Conservation (phyloP, 2,329 filamentous ascomycete genomes). For the Penicillium nordicum region DNA sequence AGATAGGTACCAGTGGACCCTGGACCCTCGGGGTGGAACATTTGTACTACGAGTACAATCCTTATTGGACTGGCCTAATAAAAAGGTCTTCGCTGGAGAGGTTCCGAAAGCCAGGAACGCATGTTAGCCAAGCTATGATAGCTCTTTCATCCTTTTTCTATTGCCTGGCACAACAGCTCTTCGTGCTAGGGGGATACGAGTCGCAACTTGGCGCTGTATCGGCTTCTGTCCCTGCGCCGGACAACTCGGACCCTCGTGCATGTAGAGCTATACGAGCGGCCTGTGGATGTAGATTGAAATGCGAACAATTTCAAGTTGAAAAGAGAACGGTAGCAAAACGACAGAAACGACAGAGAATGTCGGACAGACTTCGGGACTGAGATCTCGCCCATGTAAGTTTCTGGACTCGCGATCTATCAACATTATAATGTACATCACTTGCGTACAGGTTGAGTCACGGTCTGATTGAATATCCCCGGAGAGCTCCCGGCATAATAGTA, state of each 20-base stretch:
- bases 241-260: background rate
- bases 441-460: background rate
- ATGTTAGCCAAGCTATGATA: background rate
- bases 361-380: background rate
- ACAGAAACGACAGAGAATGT: background rate
- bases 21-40: background rate
- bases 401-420: background rate
- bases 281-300: background rate
- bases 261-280: background rate
- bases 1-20: background rate
- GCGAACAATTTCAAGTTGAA: background rate
- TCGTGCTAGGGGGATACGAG: background rate
- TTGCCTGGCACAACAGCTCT: background rate
- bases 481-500: background rate
- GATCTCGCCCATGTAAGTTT: background rate
- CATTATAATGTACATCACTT: background rate
- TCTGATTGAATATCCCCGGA: background rate
- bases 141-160: background rate
- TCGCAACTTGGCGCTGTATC: background rate
- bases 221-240: slow-evolving; percentile 5
- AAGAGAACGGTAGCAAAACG: background rate
- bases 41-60: background rate
- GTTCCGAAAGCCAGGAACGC: background rate
- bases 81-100: background rate
- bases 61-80: background rate